Percentiles rank a stretch among this genome's conserved stretches.
Evolutionary conservation across 1,284 basidiomycete genomes (phyloP).

Genomic region (Microbotryum scabiosae): DNA sequence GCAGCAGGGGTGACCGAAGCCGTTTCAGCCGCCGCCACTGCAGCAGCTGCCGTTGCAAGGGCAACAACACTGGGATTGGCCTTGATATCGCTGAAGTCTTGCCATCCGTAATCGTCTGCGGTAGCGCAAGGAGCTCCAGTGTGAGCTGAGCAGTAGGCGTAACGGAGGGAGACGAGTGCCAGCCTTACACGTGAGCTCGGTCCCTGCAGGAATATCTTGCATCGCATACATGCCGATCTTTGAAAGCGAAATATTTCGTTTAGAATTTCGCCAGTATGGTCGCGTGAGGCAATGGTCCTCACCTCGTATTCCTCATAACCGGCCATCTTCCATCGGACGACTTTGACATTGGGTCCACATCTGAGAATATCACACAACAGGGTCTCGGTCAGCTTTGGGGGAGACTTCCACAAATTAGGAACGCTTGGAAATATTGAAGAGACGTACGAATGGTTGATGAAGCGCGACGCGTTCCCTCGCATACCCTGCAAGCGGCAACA

Average conservation of each 20-base stretch:
- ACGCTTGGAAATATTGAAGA: conserved; percentile 4
- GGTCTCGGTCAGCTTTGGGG: background rate
- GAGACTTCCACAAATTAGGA: conserved; percentile 32
- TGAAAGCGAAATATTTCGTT: background rate
- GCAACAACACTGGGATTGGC: background rate
- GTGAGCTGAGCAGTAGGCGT: background rate
- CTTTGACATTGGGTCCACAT: conserved; percentile 29
- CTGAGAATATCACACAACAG: background rate
- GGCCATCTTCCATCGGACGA: conserved; percentile 29
- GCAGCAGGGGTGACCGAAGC: background rate
- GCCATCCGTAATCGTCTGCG: conserved; percentile 38
- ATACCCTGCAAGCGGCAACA: conserved; percentile 36
- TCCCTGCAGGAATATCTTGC: conserved; percentile 42
- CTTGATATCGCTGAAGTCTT: conserved; percentile 20
- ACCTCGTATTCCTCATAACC: conserved; percentile 45
- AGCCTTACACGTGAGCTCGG: conserved; percentile 39
- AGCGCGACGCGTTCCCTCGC: conserved; percentile 44
- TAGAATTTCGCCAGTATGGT: background rate
- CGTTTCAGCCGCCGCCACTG: background rate
- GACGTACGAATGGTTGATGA: conserved; percentile 42
- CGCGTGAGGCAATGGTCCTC: conserved; percentile 28
- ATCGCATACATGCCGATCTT: conserved; percentile 40
- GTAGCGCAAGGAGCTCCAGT: conserved; percentile 29
- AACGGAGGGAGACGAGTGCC: background rate
- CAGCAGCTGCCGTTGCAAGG: background rate